Conservation (phyloP, 768 basidiomycete genomes). For the Hydnum rufescens region DNA sequence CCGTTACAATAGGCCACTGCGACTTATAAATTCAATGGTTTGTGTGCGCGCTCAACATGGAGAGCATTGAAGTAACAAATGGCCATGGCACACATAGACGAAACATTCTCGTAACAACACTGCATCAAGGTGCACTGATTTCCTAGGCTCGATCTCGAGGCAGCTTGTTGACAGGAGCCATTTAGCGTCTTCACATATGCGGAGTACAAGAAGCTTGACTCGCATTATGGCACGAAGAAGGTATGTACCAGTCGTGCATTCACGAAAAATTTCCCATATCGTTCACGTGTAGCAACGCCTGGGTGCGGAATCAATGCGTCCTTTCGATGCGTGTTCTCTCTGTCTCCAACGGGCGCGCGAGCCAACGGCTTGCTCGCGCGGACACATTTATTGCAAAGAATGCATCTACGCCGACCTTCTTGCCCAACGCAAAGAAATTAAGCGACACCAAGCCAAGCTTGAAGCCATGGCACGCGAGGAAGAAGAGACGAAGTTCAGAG, state of each 20-base stretch:
- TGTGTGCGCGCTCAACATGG: not conserved
- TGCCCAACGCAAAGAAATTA: slow-evolving; percentile 80
- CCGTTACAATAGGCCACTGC: not conserved
- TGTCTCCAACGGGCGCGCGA: slow-evolving; percentile 72
- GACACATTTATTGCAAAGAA: slow-evolving; percentile 92
- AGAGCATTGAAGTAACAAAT: not conserved
- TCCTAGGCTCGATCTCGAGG: too few species aligned
- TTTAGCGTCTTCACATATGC: slow-evolving; percentile 37
- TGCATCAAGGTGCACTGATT: slow-evolving; percentile 1
- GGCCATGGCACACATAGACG: slow-evolving; percentile 8
- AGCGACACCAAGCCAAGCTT: slow-evolving; percentile 66
- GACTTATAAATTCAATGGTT: not conserved
- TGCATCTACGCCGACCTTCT: slow-evolving; percentile 76
- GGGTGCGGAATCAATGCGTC: slow-evolving; percentile 83
- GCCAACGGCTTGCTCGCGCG: slow-evolving; percentile 63
- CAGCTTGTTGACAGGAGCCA: not conserved
- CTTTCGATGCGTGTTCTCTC: slow-evolving; percentile 77
- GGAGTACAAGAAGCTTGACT: slow-evolving; percentile 61
- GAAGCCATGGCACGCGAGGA: slow-evolving; percentile 56
- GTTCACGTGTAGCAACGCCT: slow-evolving; percentile 37
- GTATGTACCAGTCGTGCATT: slow-evolving; percentile 21
- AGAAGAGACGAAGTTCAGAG: slow-evolving; percentile 56
- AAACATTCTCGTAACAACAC: slow-evolving; percentile 3
- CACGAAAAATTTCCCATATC: slow-evolving; percentile 5
- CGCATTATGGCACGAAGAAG: slow-evolving; percentile 52